Base-by-base conservation (phyloP, 169 alveolate genomes). In the Plasmodium reichenowi region DNA sequence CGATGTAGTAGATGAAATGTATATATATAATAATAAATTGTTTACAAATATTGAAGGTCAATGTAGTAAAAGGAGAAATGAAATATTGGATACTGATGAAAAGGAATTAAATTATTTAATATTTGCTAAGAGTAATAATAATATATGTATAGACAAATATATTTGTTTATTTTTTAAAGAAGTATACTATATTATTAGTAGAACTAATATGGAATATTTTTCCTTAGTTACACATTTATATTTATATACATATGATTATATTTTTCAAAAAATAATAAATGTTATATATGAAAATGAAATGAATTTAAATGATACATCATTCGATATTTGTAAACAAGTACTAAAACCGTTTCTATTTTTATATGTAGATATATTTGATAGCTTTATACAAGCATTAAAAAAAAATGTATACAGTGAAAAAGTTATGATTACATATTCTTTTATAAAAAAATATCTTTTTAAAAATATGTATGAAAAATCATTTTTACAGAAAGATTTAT, bases 371-470 rank as follows among this genome's bases (percentile, higher is more conserved):
- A 48, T 86, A 63, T 70, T 86, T 86, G 48, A 86, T 15, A 72
- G 20, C 12, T 8, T 86, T 45, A 20, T 38, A 13, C 63, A 86
- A 45, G 63, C 58, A 50, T 71, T 72, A 38, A 86, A 86, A 72
- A 64, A 86, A 15, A 59, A 48, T 22, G 48, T 60, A 62, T 86
- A 29, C 38, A 62, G 59, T 17, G 92, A 86, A 24, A 45, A 56
- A 38, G 73, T 32, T 8, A 70, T 86, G 76, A 24, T 86, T 6
- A 58, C 74, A 8, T 72, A 22, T 70, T 29, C 88, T 15, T 86
- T 86, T 60, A 47, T 86, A 47, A 86, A 86, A 71, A 86, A 72
- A 38, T 86, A 86, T 72, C 76, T 86, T 45, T 86, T 86, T 38
- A 70, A 72, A 71, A 72, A 63, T 60, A 52, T 86, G 76, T 72